phyloP scores from a whole-genome alignment of 345 rosid species.

The Moringa oleifera region DNA sequence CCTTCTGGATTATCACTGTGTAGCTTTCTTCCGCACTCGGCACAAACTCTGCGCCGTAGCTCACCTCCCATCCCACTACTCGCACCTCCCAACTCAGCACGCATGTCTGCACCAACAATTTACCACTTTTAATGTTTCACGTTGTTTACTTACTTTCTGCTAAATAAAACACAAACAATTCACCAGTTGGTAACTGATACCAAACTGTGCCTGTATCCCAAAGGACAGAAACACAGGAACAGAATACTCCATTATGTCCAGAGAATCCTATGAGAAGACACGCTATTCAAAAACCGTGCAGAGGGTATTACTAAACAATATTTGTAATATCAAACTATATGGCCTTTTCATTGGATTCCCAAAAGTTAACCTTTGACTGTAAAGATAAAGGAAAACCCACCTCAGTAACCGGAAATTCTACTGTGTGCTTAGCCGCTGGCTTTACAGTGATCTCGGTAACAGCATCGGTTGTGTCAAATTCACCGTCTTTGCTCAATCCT shows the following conservation, averaged over 20 bases:
- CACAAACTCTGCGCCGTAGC: constrained; percentile 30
- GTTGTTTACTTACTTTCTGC: too few species aligned
- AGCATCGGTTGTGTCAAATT: constrained; percentile 16
- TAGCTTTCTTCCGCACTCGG: constrained; percentile 26
- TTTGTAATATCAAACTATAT: too few species aligned
- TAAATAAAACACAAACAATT: too few species aligned
- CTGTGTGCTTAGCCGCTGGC: constrained; percentile 21
- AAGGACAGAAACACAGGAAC: too few species aligned
- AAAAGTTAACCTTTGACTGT: too few species aligned
- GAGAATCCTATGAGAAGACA: background rate
- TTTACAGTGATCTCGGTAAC: constrained; percentile 26
- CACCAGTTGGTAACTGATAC: too few species aligned
- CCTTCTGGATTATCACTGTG: constrained; percentile 31
- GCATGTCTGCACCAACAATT: constrained; percentile 18
- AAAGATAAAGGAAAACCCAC: constrained; percentile 5
- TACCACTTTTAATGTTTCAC: too few species aligned
- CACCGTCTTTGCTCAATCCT: constrained; percentile 31
- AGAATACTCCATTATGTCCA: too few species aligned
- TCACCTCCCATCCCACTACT: constrained; percentile 33
- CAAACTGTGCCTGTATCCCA: too few species aligned
- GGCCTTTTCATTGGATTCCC: background rate
- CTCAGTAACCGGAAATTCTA: constrained; percentile 34
- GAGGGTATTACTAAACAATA: too few species aligned
- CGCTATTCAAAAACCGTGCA: background rate
- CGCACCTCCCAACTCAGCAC: constrained; percentile 27